Percentiles rank a stretch among this genome's conserved stretches.
phyloP scores from a whole-genome alignment of 2,329 filamentous ascomycete genomes.

The Calonectria crousiana region DNA sequence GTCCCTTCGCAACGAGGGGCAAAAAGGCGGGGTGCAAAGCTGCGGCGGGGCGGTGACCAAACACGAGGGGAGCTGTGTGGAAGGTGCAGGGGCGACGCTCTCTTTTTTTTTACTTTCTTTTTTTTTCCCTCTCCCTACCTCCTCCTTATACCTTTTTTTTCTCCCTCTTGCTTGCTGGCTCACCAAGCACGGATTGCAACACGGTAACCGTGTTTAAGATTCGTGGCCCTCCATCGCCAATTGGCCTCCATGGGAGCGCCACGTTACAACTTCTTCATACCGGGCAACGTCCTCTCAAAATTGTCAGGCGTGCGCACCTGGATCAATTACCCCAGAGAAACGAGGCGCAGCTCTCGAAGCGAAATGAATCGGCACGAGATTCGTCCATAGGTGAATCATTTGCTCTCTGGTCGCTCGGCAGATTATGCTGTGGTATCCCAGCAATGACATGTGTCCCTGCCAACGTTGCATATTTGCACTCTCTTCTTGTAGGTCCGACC shows the following conservation, averaged over 20 bases:
- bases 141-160: neutral
- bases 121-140: neutral
- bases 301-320: neutral
- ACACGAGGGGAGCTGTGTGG: neutral
- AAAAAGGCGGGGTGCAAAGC: slow-evolving; percentile 18
- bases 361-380: slow-evolving; percentile 7
- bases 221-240: neutral
- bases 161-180: neutral
- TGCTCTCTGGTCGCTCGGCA: neutral
- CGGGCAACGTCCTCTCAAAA: neutral
- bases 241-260: neutral
- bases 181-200: neutral
- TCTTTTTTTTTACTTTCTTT: neutral
- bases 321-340: neutral
- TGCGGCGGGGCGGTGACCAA: slow-evolving; percentile 31
- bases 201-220: neutral
- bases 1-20: slow-evolving; percentile 22
- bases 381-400: neutral
- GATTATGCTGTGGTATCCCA: neutral
- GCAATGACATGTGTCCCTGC: neutral
- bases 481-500: neutral
- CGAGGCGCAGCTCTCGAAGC: slow-evolving; percentile 14
- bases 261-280: neutral
- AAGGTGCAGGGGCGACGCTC: neutral
- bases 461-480: neutral